Evolutionary conservation across 2,329 filamentous ascomycete genomes (phyloP).

Genomic region (Fusarium nanum): DNA sequence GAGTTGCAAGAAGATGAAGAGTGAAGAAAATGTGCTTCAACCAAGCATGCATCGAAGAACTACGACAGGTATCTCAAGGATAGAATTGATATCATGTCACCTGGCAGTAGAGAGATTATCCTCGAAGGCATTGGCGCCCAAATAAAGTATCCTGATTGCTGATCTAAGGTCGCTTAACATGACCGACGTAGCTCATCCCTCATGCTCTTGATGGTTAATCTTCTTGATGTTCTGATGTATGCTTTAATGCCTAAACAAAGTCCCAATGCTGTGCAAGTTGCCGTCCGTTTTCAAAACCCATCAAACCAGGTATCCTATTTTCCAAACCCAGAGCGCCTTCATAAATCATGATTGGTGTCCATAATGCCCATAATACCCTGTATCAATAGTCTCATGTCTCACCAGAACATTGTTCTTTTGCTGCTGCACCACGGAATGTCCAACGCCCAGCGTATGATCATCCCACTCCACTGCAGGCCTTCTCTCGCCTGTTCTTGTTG

Average conservation of each 20-base stretch:
- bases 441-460: constrained; percentile 34
- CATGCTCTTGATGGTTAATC: not conserved
- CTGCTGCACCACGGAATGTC: constrained; percentile 6
- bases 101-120: rapidly evolving
- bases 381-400: constrained; percentile 36
- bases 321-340: not conserved
- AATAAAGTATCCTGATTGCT: not conserved
- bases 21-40: not conserved
- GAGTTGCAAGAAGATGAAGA: constrained; percentile 71
- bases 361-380: constrained; percentile 39
- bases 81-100: not conserved
- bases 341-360: constrained; percentile 27
- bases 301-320: constrained; percentile 1
- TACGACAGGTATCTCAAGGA: not conserved
- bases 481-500: constrained; percentile 33
- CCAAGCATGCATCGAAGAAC: not conserved
- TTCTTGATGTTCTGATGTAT: not conserved
- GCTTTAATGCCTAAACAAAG: not conserved
- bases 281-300: not conserved
- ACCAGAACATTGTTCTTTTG: constrained; percentile 4
- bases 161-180: not conserved
- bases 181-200: not conserved
- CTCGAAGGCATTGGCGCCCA: not conserved
- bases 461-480: constrained; percentile 45
- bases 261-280: not conserved